Base-by-base conservation (phyloP, 108 stramenopile genomes). In the Cyclotella cryptica region DNA sequence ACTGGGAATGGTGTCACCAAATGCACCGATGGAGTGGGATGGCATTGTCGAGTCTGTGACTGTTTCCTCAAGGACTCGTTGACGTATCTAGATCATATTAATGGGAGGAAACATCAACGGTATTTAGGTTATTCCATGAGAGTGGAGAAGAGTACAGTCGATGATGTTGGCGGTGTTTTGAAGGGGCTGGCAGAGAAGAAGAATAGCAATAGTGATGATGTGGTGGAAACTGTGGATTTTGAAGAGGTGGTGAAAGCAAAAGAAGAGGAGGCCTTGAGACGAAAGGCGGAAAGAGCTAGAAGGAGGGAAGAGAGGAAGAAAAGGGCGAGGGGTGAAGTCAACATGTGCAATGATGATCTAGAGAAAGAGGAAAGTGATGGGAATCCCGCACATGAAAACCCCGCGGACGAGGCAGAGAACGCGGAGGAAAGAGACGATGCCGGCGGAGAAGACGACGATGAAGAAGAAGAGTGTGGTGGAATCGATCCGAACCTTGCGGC, bases 31-130 rank as follows among this genome's bases (percentile, higher is more conserved):
- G 95, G 95, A 4, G 92, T 96, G 1, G 98, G 97, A 10, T 98
- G 96, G 95, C 97, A 96, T 72, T 98, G 98, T 74, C 90, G 92
- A 30, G 96, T 97, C 8, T 99, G 98, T 81, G 96, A 97, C 72
- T 98, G 97, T 67, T 92, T 95, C 69, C 59, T 99, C 49, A 96
- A 96, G 71, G 98, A 99, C 75, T 92, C 91, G 19, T 81, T 90
- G 35, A 92, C 94, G 29, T 99, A 99, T 65, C 74, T 99, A 40
- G 98, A 98, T 86, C 98, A 99, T 75, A 95, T 98, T 67, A 96
- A 96, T 75, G 96, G 98, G 49, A 91, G 92, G 71, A 99, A 98
- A 67, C 98, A 98, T 86, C 97, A 98, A 78, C 78, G 93, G 15
- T 89, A 93, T 47, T 74, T 98, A 29, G 98, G 98, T 41, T 98